These are phyloP conservation scores for Aristolochia fimbriata DNA, from an alignment of 164 flowering plant species.

Conservation along the genomic window DNA sequence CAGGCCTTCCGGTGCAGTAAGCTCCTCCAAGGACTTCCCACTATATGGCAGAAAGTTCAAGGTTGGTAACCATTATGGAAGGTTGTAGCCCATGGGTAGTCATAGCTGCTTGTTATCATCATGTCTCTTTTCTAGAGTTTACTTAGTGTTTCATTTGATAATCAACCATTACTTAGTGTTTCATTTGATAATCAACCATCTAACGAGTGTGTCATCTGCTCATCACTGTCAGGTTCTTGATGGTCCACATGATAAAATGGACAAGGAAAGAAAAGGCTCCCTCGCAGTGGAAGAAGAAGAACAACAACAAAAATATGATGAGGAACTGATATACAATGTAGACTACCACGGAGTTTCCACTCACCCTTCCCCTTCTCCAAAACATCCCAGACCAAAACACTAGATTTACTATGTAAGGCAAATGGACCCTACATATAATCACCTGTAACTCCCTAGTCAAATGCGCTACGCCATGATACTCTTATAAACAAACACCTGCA, in stretches of 20 bases:
- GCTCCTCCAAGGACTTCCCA: background rate
- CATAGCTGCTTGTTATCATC: too few species aligned
- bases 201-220: background rate
- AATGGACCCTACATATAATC: too few species aligned
- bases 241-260: background rate
- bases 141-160: too few species aligned
- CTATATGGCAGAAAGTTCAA: slow-evolving; percentile 2
- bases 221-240: slow-evolving; percentile 18
- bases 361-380: slow-evolving; percentile 57
- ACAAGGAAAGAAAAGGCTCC: background rate
- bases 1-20: slow-evolving; percentile 2
- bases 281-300: slow-evolving; percentile 6
- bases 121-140: too few species aligned
- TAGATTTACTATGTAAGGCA: background rate
- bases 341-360: slow-evolving; percentile 68
- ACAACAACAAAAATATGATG: too few species aligned
- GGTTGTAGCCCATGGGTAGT: too few species aligned
- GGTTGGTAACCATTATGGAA: slow-evolving; percentile 20
- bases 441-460: too few species aligned
- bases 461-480: too few species aligned
- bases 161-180: too few species aligned
- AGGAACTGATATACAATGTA: slow-evolving; percentile 39
- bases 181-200: too few species aligned
- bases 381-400: slow-evolving; percentile 28
- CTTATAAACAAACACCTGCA: too few species aligned